Percentiles rank a stretch among this genome's conserved stretches.
phyloP scores from a whole-genome alignment of 2,329 filamentous ascomycete genomes.

The Verticillium albo-atrum region DNA sequence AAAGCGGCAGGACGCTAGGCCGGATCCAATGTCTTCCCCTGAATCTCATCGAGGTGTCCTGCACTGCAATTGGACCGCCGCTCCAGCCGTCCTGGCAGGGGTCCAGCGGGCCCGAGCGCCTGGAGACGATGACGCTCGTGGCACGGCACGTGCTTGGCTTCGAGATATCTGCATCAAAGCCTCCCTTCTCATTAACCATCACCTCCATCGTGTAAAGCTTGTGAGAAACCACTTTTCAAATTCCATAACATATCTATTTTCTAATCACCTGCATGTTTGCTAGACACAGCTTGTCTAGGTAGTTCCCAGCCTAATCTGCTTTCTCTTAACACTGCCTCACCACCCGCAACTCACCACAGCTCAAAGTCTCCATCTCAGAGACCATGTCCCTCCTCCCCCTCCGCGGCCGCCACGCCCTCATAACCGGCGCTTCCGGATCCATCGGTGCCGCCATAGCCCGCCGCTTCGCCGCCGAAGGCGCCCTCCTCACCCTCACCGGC shows the following conservation, averaged over 20 bases:
- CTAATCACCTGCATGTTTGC: no score
- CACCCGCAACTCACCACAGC: not conserved
- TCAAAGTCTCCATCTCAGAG: not conserved
- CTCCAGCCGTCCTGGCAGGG: not conserved
- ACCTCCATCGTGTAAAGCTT: no score
- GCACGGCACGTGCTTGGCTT: not conserved
- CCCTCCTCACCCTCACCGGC: constrained; percentile 56
- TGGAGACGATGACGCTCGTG: not conserved
- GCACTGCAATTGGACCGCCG: not conserved
- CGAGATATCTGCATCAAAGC: not conserved
- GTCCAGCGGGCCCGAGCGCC: not conserved
- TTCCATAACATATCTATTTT: no score
- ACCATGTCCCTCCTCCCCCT: constrained; percentile 14
- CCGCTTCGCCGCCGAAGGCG: constrained; percentile 60
- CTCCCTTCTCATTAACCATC: not conserved
- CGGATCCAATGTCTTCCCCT: not conserved
- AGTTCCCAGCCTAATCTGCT: no score
- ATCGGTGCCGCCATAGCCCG: constrained; percentile 66
- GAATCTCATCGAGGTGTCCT: not conserved
- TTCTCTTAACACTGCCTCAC: no score
- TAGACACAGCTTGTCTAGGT: no score
- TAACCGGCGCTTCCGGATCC: constrained; percentile 67
- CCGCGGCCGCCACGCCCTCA: constrained; percentile 47
- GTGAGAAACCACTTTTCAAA: no score
- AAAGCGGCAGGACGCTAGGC: not conserved